Base-by-base conservation (phyloP, 257 asterid species). In the Solanum ossicruentum region DNA sequence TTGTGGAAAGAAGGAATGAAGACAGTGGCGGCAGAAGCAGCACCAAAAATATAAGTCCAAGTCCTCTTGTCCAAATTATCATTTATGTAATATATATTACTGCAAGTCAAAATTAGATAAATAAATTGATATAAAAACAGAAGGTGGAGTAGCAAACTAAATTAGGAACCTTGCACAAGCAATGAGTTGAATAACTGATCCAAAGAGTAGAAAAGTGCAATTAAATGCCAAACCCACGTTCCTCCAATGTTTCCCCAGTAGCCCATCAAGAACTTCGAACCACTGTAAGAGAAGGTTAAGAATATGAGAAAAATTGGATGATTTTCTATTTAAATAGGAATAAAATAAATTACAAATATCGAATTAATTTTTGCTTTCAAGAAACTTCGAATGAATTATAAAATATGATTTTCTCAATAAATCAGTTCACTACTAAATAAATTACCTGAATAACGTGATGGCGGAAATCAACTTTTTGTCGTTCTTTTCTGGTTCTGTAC, bases 41-140 rank as follows among this genome's bases (percentile, higher is more conserved):
- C 87, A 17, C 87, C 87, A 47, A 85, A 85, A 7, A 85, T 85
- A 66, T 85, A 85, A 43, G 85, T 85, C 87, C 87, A 85, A 2
- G 85, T 75, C 20, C 82, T 75, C 61, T 75, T 75, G 82, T 75
- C 82, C 61, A 75, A 58, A 88, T 89, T 88, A 80, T 91, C 92
- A 82, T 91, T 91, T 71, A 91, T 87, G 87, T 91, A 91, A 84
- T 88, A 91, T 10, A 91, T 91, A 54, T 89, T 91, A 85, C 92
- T 91, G 93, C 89, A 90, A 15, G 1, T 17, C 0, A 67, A 26
- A 21, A 57, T n/a, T 3, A 58, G 10, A 58, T 26, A 16, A 26
- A 28, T 8, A 52, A 11, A 43, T 23, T 36, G 41, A 36, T 36
- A 3, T 32, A 2, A 3, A 28, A 28, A 2, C n/a, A 20, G n/a